Percentiles rank a stretch among this genome's conserved stretches.
Evolutionary conservation across 257 asterid genomes (phyloP).

Genomic region (Anisodus tanguticus): DNA sequence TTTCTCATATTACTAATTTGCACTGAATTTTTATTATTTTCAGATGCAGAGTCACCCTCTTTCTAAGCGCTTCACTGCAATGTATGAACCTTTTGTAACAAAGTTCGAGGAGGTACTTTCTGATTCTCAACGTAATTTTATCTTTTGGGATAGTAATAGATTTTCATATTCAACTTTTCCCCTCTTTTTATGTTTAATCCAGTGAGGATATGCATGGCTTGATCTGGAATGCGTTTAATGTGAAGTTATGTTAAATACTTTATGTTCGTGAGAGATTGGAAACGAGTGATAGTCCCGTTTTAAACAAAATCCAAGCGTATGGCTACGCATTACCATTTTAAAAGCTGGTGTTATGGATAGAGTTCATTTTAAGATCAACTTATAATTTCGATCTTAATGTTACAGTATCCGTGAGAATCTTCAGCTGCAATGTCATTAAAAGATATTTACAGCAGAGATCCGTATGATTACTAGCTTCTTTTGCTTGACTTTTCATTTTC

Average conservation of each 20-base stretch:
- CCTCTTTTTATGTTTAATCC: background rate
- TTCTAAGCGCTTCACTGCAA: slow-evolving; percentile 64
- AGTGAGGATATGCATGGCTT: background rate
- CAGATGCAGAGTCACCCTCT: slow-evolving; percentile 77
- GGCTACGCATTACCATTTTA: slow-evolving; percentile 24
- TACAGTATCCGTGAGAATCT: slow-evolving; percentile 85
- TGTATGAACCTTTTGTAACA: slow-evolving; percentile 71
- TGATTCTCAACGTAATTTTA: slow-evolving; percentile 7
- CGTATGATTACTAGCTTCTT: slow-evolving; percentile 52
- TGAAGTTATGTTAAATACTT: slow-evolving; percentile 19
- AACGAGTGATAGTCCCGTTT: slow-evolving; percentile 86
- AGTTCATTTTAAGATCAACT: slow-evolving; percentile 12
- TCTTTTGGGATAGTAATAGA: background rate
- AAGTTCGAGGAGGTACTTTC: slow-evolving; percentile 80
- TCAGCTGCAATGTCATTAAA: slow-evolving; percentile 82
- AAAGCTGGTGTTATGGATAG: background rate
- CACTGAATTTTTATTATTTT: slow-evolving; percentile 32
- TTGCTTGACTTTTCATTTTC: background rate
- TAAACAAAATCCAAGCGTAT: slow-evolving; percentile 89
- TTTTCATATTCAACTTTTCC: background rate
- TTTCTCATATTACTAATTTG: background rate
- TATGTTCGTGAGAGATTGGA: slow-evolving; percentile 81
- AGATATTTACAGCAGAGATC: slow-evolving; percentile 88
- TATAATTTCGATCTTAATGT: slow-evolving; percentile 35
- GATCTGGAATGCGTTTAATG: background rate